Evolutionary conservation across 2,329 filamentous ascomycete species (phyloP).

Genomic region (Furcasterigmium sp.): DNA sequence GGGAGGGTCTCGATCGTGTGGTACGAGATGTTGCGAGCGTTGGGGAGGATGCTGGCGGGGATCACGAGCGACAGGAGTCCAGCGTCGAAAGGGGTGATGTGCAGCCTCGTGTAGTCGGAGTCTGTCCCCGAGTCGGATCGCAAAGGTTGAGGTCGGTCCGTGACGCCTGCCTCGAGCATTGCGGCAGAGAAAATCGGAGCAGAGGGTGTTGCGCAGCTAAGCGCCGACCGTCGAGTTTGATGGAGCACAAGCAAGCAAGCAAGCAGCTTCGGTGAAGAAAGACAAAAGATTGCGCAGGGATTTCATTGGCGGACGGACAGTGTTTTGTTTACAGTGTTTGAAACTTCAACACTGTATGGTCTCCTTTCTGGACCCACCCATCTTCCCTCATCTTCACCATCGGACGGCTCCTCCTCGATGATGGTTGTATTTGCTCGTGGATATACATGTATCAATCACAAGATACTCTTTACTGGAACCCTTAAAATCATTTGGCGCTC

Average conservation of each 20-base stretch:
- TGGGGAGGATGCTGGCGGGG: slow-evolving; percentile 58
- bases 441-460: no score
- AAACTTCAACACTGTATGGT: no score
- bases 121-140: slow-evolving; percentile 8
- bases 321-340: neutral
- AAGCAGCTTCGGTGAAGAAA: slow-evolving; percentile 5
- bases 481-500: no score
- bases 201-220: slow-evolving; percentile 2
- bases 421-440: no score
- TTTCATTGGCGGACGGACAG: slow-evolving; percentile 9
- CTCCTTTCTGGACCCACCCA: no score
- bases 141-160: neutral
- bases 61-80: slow-evolving; percentile 68
- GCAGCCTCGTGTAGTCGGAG: slow-evolving; percentile 53
- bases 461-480: no score
- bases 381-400: no score
- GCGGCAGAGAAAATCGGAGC: neutral
- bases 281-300: slow-evolving; percentile 11
- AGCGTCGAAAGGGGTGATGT: slow-evolving; percentile 81
- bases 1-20: slow-evolving; percentile 83
- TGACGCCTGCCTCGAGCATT: slow-evolving; percentile 7
- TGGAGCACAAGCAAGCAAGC: no score
- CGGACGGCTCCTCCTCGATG: no score
- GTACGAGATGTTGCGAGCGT: slow-evolving; percentile 79
- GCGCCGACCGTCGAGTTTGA: slow-evolving; percentile 1